Evolutionary conservation across 1,139 yeast species (phyloP).

Genomic region (Magnusiomyces clavatus): DNA sequence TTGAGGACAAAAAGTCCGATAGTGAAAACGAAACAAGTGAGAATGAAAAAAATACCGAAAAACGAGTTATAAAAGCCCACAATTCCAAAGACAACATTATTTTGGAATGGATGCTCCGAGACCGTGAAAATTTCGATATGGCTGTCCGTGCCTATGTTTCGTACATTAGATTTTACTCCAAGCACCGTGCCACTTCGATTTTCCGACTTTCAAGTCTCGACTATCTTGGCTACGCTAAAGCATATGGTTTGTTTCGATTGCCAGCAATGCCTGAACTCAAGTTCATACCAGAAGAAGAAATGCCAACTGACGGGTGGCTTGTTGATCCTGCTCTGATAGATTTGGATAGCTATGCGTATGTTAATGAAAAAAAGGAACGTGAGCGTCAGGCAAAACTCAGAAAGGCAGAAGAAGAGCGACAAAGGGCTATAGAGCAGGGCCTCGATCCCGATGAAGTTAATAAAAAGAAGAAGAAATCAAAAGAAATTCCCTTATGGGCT

Average conservation of each 20-base stretch:
- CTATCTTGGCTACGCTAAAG: conserved; percentile 59
- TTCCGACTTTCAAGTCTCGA: conserved; percentile 70
- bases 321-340: conserved; percentile 37
- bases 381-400: conserved; percentile 54
- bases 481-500: conserved; percentile 72
- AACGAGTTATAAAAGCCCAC: too few species aligned
- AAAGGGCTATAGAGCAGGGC: conserved; percentile 42
- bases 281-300: conserved; percentile 38
- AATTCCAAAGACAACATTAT: conserved; percentile 23
- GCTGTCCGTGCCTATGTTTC: conserved; percentile 80
- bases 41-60: too few species aligned
- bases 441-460: conserved; percentile 6
- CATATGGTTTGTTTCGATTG: conserved; percentile 73
- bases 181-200: conserved; percentile 86
- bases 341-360: conserved; percentile 17
- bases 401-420: conserved; percentile 55
- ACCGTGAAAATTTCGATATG: conserved; percentile 71
- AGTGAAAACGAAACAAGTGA: too few species aligned
- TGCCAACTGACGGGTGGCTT: conserved; percentile 58
- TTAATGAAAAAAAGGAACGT: conserved; percentile 44
- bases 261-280: conserved; percentile 93
- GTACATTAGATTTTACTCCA: conserved; percentile 73
- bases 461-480: conserved; percentile 15
- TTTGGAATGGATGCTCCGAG: conserved; percentile 56
- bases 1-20: too few species aligned